Percentiles rank a stretch among this genome's conserved stretches.
These are phyloP conservation scores for Elsinoe ampelina DNA, from an alignment of 2,329 filamentous ascomycete genomes.

Conservation along the genomic window DNA sequence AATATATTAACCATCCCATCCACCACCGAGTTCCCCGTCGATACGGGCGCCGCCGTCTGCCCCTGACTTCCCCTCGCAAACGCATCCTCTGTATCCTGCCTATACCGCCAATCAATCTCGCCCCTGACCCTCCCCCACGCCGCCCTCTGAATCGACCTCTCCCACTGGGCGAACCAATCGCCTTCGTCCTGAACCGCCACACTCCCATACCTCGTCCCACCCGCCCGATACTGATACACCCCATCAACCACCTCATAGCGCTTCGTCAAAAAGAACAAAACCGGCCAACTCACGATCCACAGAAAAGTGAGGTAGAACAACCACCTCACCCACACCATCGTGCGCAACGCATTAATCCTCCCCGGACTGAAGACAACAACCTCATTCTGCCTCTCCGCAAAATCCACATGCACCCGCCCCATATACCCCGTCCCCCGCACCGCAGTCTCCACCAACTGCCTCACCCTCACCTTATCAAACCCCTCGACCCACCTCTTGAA, in stretches of 20 bases:
- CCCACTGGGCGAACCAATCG: conserved; percentile 57
- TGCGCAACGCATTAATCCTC: conserved; percentile 55
- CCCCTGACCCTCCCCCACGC: conserved; percentile 50
- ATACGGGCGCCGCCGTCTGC: neutral
- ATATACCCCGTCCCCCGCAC: conserved; percentile 59
- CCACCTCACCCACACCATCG: conserved; percentile 53
- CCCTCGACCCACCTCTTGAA: conserved; percentile 43
- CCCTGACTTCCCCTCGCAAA: neutral
- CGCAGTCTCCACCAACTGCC: conserved; percentile 44
- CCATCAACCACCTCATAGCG: conserved; percentile 60
- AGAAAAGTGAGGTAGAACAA: conserved; percentile 58
- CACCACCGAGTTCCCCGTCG: conserved; percentile 19
- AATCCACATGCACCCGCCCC: conserved; percentile 49
- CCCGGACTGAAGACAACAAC: conserved; percentile 57
- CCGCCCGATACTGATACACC: conserved; percentile 36
- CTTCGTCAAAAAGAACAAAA: conserved; percentile 57
- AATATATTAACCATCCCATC: conserved; percentile 11
- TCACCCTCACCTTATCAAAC: conserved; percentile 49
- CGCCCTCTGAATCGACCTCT: conserved; percentile 48
- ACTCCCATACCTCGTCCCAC: conserved; percentile 19
- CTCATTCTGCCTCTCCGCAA: conserved; percentile 48
- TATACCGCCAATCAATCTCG: conserved; percentile 41
- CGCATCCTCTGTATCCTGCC: conserved; percentile 15
- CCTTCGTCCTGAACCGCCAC: conserved; percentile 27
- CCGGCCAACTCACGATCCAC: conserved; percentile 63